Percentiles rank a stretch among this genome's conserved stretches.
These are phyloP conservation scores for Cystobasidium slooffiae DNA, from an alignment of 1,284 basidiomycete genomes.

Conservation along the genomic window DNA sequence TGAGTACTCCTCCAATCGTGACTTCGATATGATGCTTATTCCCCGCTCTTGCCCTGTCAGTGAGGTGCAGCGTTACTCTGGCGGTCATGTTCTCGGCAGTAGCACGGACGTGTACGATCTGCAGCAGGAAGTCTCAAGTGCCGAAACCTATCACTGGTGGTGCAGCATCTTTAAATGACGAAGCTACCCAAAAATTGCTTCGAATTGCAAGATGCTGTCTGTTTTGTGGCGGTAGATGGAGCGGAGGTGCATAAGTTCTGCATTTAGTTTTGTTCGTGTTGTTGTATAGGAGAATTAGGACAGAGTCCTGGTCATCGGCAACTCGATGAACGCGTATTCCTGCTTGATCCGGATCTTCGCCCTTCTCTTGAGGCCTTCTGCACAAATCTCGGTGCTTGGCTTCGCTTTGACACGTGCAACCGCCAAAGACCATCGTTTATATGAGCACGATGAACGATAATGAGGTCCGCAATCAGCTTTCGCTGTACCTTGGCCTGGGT, in stretches of 20 bases:
- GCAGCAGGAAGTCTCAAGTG: conserved; percentile 26
- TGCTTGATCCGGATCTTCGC: no score
- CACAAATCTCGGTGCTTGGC: no score
- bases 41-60: not conserved
- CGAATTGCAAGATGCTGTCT: conserved; percentile 24
- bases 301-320: no score
- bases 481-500: conserved; percentile 41
- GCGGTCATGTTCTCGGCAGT: conserved; percentile 21
- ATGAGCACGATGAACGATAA: conserved; percentile 14
- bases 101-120: conserved; percentile 30
- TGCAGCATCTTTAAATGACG: not conserved
- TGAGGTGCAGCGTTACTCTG: conserved; percentile 25
- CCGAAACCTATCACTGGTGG: not conserved
- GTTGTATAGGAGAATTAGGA: not conserved
- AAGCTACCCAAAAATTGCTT: conserved; percentile 15
- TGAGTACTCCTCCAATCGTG: not conserved
- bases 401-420: no score
- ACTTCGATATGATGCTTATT: no score
- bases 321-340: no score
- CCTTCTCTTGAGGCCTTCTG: no score
- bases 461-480: conserved; percentile 41
- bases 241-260: not conserved
- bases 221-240: conserved; percentile 41
- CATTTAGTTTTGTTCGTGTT: not conserved
- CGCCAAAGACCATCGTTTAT: no score